These are phyloP conservation scores for Persicaria maculosa DNA, from an alignment of 148 eudicot species.

Conservation along the genomic window DNA sequence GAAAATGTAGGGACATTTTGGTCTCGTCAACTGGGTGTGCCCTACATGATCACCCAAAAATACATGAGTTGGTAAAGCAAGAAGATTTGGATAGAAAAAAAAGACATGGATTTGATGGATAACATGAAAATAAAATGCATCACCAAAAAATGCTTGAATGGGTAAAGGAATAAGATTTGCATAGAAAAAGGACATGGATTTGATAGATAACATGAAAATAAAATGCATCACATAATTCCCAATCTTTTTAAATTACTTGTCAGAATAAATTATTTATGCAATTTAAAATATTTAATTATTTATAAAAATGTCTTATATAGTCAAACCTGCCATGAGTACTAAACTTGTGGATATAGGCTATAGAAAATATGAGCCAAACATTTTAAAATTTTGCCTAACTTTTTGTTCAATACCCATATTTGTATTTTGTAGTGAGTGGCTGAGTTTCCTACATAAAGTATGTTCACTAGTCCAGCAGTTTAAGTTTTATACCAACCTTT, in stretches of 20 bases:
- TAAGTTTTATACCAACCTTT: too few species aligned
- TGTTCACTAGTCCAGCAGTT: too few species aligned
- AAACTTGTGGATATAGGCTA: too few species aligned
- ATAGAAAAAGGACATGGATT: background rate
- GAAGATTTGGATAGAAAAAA: background rate
- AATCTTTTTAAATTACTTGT: background rate
- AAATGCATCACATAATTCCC: background rate
- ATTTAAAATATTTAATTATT: too few species aligned
- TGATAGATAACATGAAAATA: background rate
- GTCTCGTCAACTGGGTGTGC: conserved; percentile 11
- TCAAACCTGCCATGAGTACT: too few species aligned
- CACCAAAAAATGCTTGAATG: too few species aligned
- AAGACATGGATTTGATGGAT: background rate
- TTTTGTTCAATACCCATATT: too few species aligned
- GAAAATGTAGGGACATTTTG: conserved; percentile 45
- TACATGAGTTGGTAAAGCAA: background rate
- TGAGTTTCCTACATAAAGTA: too few species aligned
- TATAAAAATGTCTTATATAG: too few species aligned
- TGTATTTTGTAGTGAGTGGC: too few species aligned
- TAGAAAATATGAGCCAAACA: too few species aligned
- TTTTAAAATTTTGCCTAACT: too few species aligned
- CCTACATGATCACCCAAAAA: conserved; percentile 10
- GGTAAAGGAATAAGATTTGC: background rate
- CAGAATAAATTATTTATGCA: background rate
- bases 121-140: background rate